Base-by-base conservation (phyloP, 257 asterid genomes). In the Solanum pinnatisectum region DNA sequence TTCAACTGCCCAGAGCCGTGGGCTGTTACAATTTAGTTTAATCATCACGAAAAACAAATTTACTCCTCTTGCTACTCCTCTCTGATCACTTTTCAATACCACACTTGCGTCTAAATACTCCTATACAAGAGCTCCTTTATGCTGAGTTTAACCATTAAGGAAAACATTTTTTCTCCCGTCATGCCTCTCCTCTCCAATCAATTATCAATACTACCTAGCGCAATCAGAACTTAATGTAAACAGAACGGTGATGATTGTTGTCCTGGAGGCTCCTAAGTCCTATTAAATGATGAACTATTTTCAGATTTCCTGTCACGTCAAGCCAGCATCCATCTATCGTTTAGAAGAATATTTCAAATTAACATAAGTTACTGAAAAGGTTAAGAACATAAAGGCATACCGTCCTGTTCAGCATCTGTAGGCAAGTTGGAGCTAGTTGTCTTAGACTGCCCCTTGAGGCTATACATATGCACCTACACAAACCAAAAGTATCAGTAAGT, bases 391-490 rank as follows among this genome's bases (percentile, higher is more conserved):
- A 77, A 89, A 91, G 82, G 37, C 73, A 88, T 87, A 95, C 99
- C 98, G 85, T 94, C 91, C 84, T 42, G 92, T 81, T 93, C 92
- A 88, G 88, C 86, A 90, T 92, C 95, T 59, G 92, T 90, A 65
- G 92, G 91, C 81, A 94, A 84, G 86, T 93, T 90, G 88, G 95
- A 87, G 36, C 88, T 92, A 79, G 91, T 90, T 88, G 91, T 94
- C 87, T 88, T 89, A 67, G 92, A 89, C 91, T 92, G 83, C 67
- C 92, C 90, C 71, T 91, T 92, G 49, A 96, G 91, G 76, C 86
- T 91, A 89, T 92, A 93, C 71, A 96, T 91, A 88, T 89, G 92
- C 90, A 96, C 94, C 99, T 97, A 90, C 65, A 90, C 46, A 84
- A 90, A 77, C 70, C 84, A 52, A 87, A 83, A 33, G 65, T 16